Evolutionary conservation across 441 rosid species (phyloP).

Genomic region (Metrosideros polymorpha): DNA sequence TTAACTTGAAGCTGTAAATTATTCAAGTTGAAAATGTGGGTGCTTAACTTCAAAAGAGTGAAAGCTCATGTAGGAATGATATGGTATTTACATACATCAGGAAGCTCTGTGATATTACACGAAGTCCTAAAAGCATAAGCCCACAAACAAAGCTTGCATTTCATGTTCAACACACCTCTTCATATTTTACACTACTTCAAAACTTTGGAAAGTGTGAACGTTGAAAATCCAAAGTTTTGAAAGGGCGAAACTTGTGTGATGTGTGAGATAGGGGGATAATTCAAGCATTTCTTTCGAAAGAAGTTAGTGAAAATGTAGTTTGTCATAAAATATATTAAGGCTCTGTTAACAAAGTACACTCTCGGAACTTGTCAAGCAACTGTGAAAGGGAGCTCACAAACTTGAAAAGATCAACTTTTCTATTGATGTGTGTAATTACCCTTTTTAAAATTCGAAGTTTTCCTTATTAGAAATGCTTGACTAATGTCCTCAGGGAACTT

Average conservation of each 20-base stretch:
- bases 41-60: neutral
- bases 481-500: neutral
- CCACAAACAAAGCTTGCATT: neutral
- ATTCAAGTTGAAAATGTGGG: neutral
- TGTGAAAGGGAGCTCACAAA: neutral
- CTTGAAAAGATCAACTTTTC: neutral
- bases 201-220: neutral
- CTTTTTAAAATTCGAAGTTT: neutral
- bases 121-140: neutral
- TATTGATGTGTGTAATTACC: neutral
- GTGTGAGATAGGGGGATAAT: neutral
- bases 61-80: neutral
- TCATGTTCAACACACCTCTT: neutral
- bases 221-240: neutral
- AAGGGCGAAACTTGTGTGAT: neutral
- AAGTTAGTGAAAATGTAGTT: neutral
- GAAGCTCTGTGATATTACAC: neutral
- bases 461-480: neutral
- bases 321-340: neutral
- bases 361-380: neutral
- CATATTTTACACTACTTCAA: neutral
- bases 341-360: neutral
- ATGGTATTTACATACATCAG: neutral
- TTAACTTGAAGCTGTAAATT: neutral
- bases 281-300: neutral